These are phyloP conservation scores for Ophiocordyceps camponoti-leonardi DNA, from an alignment of 2,329 filamentous ascomycete species.

Conservation along the genomic window DNA sequence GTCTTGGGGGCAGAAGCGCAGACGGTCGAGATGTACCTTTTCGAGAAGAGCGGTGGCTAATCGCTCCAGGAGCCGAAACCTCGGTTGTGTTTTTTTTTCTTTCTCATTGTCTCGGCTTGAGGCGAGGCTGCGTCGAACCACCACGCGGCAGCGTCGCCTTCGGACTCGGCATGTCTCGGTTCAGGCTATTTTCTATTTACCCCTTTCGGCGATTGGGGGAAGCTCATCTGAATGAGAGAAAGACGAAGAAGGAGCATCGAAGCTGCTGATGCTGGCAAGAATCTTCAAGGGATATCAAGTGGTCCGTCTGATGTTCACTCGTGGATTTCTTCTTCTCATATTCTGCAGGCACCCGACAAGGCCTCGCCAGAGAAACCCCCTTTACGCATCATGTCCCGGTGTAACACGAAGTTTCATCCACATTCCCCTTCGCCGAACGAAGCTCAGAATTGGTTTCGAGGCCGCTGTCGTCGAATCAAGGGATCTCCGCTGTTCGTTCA, in stretches of 20 bases:
- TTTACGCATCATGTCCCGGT: neutral
- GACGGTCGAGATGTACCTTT: conserved; percentile 33
- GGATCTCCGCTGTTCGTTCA: neutral
- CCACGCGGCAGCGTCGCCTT: too few relatives aligned
- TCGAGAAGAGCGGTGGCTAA: conserved; percentile 16
- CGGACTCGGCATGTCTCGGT: neutral
- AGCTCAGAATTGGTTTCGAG: neutral
- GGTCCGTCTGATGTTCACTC: neutral
- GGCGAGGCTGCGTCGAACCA: neutral
- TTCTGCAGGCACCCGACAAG: neutral
- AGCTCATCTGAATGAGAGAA: too few relatives aligned
- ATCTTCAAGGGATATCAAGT: neutral
- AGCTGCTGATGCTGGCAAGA: neutral
- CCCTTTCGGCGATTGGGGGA: neutral
- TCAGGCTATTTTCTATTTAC: neutral
- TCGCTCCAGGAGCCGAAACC: neutral
- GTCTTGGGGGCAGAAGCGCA: conserved; percentile 26
- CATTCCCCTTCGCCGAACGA: neutral
- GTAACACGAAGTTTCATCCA: neutral
- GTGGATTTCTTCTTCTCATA: neutral
- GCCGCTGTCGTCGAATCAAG: neutral
- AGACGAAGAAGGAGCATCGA: too few relatives aligned
- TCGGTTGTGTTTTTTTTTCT: too few relatives aligned
- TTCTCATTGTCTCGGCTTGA: neutral
- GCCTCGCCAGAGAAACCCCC: neutral